A percentile compares a stretch with the other conserved stretches of the same genome.
phyloP scores from a whole-genome alignment of 345 rosid genomes.

The Acer saccharum region DNA sequence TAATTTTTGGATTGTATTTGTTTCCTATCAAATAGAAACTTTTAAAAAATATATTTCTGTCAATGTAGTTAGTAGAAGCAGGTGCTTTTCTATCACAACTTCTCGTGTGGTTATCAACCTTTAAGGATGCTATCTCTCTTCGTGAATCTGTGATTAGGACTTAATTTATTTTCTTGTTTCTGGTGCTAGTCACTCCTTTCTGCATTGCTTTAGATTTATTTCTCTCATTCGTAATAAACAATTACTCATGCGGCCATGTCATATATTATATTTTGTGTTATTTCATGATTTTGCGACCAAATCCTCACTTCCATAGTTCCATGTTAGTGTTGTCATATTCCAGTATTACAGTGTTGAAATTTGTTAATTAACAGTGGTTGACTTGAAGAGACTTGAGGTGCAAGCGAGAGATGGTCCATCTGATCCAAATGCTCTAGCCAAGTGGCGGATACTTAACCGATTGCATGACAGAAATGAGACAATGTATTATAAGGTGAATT shows the following conservation, averaged over 20 bases:
- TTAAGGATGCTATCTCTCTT: not conserved
- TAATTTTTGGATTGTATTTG: too few species aligned
- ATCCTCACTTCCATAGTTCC: constrained; percentile 8
- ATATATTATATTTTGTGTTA: not conserved
- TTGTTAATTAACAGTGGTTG: constrained; percentile 58
- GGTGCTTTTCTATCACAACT: not conserved
- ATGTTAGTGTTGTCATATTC: not conserved
- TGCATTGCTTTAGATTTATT: not conserved
- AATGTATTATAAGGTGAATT: constrained; percentile 80
- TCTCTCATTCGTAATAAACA: not conserved
- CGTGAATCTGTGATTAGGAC: not conserved
- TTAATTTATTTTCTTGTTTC: not conserved
- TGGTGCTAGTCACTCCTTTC: not conserved
- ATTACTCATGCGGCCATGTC: not conserved
- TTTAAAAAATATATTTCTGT: not conserved
- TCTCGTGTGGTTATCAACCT: not conserved
- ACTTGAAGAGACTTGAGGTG: constrained; percentile 88
- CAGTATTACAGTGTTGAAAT: constrained; percentile 13
- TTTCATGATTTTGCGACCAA: not conserved
- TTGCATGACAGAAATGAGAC: constrained; percentile 97
- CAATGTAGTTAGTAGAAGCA: not conserved
- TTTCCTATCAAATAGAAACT: too few species aligned
- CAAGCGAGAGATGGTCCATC: constrained; percentile 95
- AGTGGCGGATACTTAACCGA: constrained; percentile 95
- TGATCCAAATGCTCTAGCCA: constrained; percentile 90